phyloP scores from a whole-genome alignment of 495 filamentous ascomycete genomes.

The Penicillium odoratum region DNA sequence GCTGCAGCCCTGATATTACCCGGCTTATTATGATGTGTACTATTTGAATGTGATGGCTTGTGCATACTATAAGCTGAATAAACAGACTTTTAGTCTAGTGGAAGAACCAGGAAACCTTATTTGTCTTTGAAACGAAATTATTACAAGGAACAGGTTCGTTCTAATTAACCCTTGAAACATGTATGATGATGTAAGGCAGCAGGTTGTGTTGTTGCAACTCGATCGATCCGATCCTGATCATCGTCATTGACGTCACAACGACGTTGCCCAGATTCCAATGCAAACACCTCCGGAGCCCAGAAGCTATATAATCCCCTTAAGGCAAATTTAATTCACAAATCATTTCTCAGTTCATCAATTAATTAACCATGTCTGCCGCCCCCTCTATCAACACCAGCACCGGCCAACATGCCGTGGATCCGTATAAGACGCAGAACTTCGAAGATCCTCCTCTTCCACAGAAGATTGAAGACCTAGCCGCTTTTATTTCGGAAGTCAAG shows the following conservation, averaged over 20 bases:
- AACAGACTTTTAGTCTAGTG: too few relatives aligned
- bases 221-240: conserved; percentile 20
- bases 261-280: conserved; percentile 20
- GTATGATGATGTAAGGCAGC: too few relatives aligned
- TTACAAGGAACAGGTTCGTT: too few relatives aligned
- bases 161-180: too few relatives aligned
- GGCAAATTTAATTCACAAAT: neutral
- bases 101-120: too few relatives aligned
- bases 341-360: neutral
- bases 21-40: too few relatives aligned
- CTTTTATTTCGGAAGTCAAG: conserved; percentile 69
- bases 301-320: neutral
- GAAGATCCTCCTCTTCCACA: conserved; percentile 63
- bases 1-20: too few relatives aligned
- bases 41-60: too few relatives aligned
- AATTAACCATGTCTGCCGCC: conserved; percentile 30
- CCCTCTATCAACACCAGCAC: conserved; percentile 59
- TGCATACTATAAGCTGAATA: too few relatives aligned
- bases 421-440: conserved; percentile 74
- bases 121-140: too few relatives aligned
- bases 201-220: neutral
- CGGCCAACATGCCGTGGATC: conserved; percentile 65
- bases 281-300: neutral
- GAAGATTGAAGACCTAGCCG: conserved; percentile 73
- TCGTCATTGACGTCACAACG: conserved; percentile 34